Percentiles rank a stretch among this genome's conserved stretches.
Evolutionary conservation across 1,284 basidiomycete genomes (phyloP).

Genomic region (Apiotrichum veenhuisii): DNA sequence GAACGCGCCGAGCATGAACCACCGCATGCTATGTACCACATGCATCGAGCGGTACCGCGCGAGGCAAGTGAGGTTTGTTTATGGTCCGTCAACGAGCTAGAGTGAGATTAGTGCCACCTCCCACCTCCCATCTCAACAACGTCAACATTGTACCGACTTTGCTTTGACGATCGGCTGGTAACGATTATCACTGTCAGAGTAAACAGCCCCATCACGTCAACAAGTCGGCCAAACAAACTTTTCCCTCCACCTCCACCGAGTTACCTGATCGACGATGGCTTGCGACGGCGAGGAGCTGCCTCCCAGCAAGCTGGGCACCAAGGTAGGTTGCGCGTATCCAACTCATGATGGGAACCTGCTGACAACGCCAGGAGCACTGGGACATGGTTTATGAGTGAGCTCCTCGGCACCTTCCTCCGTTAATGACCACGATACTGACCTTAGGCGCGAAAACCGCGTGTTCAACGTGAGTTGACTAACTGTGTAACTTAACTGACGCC

Average conservation of each 20-base stretch:
- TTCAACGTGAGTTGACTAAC: constrained; percentile 29
- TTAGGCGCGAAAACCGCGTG: constrained; percentile 47
- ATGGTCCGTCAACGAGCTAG: too few relatives aligned
- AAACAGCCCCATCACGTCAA: not conserved
- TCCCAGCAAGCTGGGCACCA: constrained; percentile 47
- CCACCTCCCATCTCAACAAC: too few relatives aligned
- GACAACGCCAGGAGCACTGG: constrained; percentile 39
- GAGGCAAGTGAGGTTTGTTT: too few relatives aligned
- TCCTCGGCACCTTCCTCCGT: too few relatives aligned
- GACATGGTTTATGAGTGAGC: constrained; percentile 48
- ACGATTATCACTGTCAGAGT: not conserved
- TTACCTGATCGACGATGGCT: constrained; percentile 2
- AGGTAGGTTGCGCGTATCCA: constrained; percentile 15
- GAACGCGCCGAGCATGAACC: too few relatives aligned
- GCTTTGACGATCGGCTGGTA: too few relatives aligned
- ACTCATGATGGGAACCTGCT: not conserved
- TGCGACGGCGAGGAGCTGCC: constrained; percentile 46
- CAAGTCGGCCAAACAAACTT: not conserved
- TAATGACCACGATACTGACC: not conserved
- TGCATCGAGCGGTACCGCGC: too few relatives aligned
- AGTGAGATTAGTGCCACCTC: too few relatives aligned
- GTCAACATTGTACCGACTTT: too few relatives aligned
- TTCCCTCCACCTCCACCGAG: not conserved
- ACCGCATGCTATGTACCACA: too few relatives aligned
- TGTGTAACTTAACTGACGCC: not conserved